Base-by-base conservation (phyloP, 1,284 basidiomycete species). In the Peniophora sp. region DNA sequence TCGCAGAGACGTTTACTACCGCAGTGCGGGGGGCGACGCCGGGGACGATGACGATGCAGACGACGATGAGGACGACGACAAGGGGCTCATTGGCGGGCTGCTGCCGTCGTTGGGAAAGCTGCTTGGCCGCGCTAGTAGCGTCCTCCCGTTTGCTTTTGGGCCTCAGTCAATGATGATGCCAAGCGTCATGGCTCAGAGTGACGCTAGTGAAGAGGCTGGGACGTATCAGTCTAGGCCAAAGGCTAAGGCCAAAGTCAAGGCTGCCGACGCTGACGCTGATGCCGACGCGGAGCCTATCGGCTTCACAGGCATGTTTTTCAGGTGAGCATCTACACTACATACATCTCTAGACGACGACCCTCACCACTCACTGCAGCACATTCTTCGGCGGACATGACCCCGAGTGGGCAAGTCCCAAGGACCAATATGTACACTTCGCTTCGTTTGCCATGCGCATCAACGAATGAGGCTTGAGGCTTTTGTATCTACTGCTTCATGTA, bases 361-460 rank as follows among this genome's bases (percentile, higher is more conserved):
- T 41, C 37, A 17, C 15, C 15, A 15, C 8, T 5, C 15, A 15
- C 18, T 43, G 2, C 53, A 88, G 86, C 58, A 88, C 88, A 3
- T 90, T 90, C 68, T 90, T 90, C 59, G 87, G 87, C 20, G 88
- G 86, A 0, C 85, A 88, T 54, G 79, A 79, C 3, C 57, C 66
- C 3, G 60, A 73, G 48, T 89, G 79, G 55, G 83, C 82, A 12
- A 80, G 83, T 6, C 85, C 87, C 3, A 75, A 65, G 55, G 81
- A 88, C 61, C 86, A 88, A 63, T 81, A 81, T 58, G 71, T 75
- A 1, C 88, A 83, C 81, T 89, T 88, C 68, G 85, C 78, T 60
- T 81, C 81, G 59, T 89, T 88, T 53, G 57, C 63, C 34, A 67
- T 75, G 57, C 58, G 54, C 37, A 61, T 71, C 48, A 69, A 71